Percentiles rank a stretch among this genome's conserved stretches.
Evolutionary conservation across 352 stramenopile genomes (phyloP).

Genomic region (Phytopythium oedochilum): DNA sequence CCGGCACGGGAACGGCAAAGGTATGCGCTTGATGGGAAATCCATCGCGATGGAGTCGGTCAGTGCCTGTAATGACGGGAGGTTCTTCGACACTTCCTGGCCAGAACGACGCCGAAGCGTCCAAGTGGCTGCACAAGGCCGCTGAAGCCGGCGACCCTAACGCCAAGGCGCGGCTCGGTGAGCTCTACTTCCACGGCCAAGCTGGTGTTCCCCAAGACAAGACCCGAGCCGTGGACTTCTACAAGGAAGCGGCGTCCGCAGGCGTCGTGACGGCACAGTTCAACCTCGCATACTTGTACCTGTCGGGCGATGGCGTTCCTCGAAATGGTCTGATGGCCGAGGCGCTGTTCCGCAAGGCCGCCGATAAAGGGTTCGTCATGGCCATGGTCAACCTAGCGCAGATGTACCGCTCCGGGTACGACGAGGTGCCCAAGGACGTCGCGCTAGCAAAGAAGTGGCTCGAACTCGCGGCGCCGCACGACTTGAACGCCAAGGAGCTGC

Average conservation of each 20-base stretch:
- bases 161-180: constrained; percentile 74
- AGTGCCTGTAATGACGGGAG: too few relatives aligned
- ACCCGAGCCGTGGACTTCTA: constrained; percentile 58
- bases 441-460: constrained; percentile 69
- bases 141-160: constrained; percentile 61
- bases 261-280: constrained; percentile 64
- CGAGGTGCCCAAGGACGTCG: constrained; percentile 55
- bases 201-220: constrained; percentile 43
- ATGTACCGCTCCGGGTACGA: constrained; percentile 78
- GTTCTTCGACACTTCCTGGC: too few relatives aligned
- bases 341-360: constrained; percentile 68
- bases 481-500: constrained; percentile 69
- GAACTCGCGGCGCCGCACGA: constrained; percentile 70
- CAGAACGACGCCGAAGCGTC: constrained; percentile 67
- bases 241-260: constrained; percentile 55
- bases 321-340: constrained; percentile 61
- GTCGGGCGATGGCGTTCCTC: constrained; percentile 51
- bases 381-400: constrained; percentile 84
- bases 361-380: constrained; percentile 81
- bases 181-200: constrained; percentile 60
- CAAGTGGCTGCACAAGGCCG: constrained; percentile 74
- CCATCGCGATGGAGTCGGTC: too few relatives aligned
- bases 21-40: too few relatives aligned
- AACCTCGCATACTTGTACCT: constrained; percentile 75
- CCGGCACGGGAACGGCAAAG: constrained; percentile 64